These are phyloP conservation scores for Zizania latifolia DNA, from an alignment of 176 grass and related monocot genomes.

Conservation along the genomic window DNA sequence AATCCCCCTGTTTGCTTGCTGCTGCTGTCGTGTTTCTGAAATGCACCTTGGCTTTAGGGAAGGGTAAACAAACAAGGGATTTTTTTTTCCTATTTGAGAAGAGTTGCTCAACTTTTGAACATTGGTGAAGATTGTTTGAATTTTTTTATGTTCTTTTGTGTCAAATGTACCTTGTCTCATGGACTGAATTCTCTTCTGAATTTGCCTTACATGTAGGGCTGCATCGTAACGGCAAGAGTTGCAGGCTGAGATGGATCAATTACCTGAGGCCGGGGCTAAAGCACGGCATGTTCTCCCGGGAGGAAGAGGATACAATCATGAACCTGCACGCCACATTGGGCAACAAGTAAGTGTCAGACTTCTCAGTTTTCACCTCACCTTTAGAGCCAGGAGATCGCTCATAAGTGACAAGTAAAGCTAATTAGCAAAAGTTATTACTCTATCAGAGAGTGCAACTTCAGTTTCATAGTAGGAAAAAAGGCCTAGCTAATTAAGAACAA, in stretches of 20 bases:
- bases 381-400: constrained; percentile 3
- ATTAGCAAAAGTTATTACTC: neutral
- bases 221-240: constrained; percentile 93
- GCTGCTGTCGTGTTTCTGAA: neutral
- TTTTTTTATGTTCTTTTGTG: neutral
- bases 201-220: constrained; percentile 41
- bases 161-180: constrained; percentile 30
- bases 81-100: neutral
- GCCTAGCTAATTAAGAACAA: constrained; percentile 6
- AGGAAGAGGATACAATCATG: constrained; percentile 62
- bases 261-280: constrained; percentile 93
- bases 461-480: neutral
- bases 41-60: constrained; percentile 18
- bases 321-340: constrained; percentile 62
- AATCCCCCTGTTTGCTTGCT: neutral
- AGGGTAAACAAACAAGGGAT: neutral
- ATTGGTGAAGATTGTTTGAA: neutral
- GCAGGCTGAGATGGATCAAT: constrained; percentile 96
- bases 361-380: constrained; percentile 3
- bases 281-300: constrained; percentile 64
- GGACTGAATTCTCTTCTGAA: constrained; percentile 4
- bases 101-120: neutral
- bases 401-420: neutral
- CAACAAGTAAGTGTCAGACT: constrained; percentile 77
- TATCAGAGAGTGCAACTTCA: neutral